Percentiles rank a stretch among this genome's conserved stretches.
Evolutionary conservation across 73 alveolate species (phyloP).

Genomic region (Paramecium biaurelia): DNA sequence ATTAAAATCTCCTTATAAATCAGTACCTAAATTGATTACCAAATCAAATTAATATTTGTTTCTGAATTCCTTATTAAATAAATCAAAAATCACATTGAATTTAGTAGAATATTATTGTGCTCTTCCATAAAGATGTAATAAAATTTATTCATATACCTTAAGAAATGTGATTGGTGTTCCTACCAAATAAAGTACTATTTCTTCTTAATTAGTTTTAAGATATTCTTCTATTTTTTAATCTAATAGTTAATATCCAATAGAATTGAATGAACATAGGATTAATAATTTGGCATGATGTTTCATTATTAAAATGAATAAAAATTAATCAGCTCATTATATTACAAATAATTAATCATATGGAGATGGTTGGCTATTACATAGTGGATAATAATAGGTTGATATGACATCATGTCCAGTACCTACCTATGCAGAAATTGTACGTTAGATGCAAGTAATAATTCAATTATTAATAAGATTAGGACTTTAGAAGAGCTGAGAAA

Average conservation of each 20-base stretch:
- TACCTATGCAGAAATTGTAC: slow-evolving; percentile 35
- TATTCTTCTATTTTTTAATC: neutral
- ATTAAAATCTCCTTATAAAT: neutral
- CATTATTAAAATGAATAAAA: neutral
- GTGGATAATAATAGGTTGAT: slow-evolving; percentile 23
- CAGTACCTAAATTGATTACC: neutral
- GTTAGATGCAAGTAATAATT: neutral
- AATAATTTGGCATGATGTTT: slow-evolving; percentile 4
- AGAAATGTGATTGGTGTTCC: neutral
- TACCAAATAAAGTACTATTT: neutral
- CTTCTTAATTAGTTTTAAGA: neutral
- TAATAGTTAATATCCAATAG: neutral
- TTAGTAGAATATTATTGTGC: neutral
- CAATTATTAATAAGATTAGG: neutral
- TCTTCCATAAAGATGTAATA: neutral
- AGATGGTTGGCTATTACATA: slow-evolving; percentile 37
- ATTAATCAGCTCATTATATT: slow-evolving; percentile 33
- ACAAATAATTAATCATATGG: slow-evolving; percentile 32
- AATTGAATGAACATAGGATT: neutral
- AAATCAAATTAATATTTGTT: neutral
- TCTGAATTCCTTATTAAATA: neutral
- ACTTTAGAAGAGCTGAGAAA: slow-evolving; percentile 51
- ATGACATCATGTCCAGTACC: slow-evolving; percentile 18
- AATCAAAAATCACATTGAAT: neutral
- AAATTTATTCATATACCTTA: neutral